Percentiles rank a stretch among this genome's conserved stretches.
phyloP scores from a whole-genome alignment of 176 grass and related monocot genomes.

The Cocos nucifera region DNA sequence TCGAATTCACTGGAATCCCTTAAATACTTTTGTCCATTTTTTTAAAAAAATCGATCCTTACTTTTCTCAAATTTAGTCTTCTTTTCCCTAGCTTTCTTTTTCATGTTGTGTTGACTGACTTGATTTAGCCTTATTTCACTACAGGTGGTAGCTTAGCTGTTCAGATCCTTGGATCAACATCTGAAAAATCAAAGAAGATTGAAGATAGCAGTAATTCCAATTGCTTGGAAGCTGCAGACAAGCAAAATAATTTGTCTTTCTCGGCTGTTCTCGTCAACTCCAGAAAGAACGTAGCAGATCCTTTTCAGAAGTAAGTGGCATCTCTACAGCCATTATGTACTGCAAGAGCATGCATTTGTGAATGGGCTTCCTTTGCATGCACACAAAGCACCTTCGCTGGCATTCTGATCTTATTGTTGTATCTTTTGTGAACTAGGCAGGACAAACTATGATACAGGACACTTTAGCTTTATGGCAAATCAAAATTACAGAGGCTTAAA shows the following conservation, averaged over 20 bases:
- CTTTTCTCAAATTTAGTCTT: neutral
- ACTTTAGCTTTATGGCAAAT: no score
- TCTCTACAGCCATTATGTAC: no score
- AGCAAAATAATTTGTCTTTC: conserved; percentile 52
- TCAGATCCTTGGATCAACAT: conserved; percentile 58
- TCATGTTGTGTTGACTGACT: neutral
- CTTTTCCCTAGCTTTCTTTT: neutral
- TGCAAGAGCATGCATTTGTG: no score
- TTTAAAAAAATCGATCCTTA: no score
- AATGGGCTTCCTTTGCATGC: no score
- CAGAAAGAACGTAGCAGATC: conserved; percentile 44
- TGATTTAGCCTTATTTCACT: neutral
- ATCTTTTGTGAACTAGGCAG: no score
- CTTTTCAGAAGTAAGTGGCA: conserved; percentile 49
- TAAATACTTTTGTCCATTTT: no score
- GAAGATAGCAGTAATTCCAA: conserved; percentile 3
- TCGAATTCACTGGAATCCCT: no score
- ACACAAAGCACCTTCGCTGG: no score
- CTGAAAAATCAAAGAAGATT: conserved; percentile 34
- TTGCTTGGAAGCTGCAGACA: conserved; percentile 23
- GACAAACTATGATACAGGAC: no score
- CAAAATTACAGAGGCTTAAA: no score
- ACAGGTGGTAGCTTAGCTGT: conserved; percentile 76
- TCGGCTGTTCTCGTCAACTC: conserved; percentile 59
- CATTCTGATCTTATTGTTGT: no score